These are phyloP conservation scores for Cordyceps cicadae DNA, from an alignment of 2,329 filamentous ascomycete genomes.

Conservation along the genomic window DNA sequence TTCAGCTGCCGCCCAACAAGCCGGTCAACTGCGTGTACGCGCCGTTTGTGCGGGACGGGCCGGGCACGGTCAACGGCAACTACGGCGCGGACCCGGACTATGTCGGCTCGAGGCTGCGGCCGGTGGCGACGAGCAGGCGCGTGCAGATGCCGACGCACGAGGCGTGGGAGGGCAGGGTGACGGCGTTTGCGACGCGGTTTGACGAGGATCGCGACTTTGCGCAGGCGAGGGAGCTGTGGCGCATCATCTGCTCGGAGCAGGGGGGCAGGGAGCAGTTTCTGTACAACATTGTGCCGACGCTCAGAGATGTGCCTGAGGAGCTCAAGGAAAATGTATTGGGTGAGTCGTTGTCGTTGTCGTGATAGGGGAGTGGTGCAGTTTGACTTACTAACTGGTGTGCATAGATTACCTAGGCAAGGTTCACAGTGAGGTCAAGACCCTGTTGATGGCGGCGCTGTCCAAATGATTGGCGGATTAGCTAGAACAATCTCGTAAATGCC, in stretches of 20 bases:
- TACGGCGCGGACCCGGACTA: conserved; percentile 22
- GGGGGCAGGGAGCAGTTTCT: conserved; percentile 16
- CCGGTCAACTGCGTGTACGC: conserved; percentile 15
- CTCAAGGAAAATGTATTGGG: conserved; percentile 12
- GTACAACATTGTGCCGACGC: conserved; percentile 16
- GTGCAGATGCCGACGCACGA: conserved; percentile 14
- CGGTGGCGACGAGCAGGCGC: neutral
- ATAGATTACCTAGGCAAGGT: neutral
- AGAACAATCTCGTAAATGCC: too few species aligned
- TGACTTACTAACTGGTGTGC: neutral
- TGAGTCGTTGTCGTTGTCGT: neutral
- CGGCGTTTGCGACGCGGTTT: conserved; percentile 13
- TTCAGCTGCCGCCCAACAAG: conserved; percentile 35
- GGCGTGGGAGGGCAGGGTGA: conserved; percentile 16
- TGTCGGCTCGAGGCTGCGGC: conserved; percentile 20
- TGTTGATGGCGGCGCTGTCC: neutral
- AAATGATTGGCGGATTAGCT: neutral
- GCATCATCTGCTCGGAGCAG: conserved; percentile 16
- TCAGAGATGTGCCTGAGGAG: conserved; percentile 14
- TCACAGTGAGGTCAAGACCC: neutral
- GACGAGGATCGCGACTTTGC: conserved; percentile 17
- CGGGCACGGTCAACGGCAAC: conserved; percentile 19
- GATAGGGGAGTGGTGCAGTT: neutral
- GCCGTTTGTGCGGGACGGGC: conserved; percentile 18
- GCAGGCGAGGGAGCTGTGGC: conserved; percentile 18